These are phyloP conservation scores for Termitomyces sp. DNA, from an alignment of 768 basidiomycete species.

Conservation along the genomic window DNA sequence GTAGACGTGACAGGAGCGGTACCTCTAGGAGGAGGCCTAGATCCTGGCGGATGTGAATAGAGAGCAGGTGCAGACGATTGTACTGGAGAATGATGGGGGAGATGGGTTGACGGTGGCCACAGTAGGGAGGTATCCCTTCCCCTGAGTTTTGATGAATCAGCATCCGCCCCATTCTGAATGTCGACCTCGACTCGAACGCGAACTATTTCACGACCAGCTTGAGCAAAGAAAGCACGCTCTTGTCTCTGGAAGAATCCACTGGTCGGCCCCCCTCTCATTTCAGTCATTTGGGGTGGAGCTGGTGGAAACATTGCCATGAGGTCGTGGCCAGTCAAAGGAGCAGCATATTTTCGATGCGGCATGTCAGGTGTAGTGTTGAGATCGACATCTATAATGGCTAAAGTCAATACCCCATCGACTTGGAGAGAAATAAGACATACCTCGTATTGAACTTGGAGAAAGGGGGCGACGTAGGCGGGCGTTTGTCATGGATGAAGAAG, in stretches of 20 bases:
- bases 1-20: constrained; percentile 27
- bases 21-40: constrained; percentile 28
- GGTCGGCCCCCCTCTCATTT: constrained; percentile 59
- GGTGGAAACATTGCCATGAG: constrained; percentile 84
- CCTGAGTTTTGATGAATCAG: constrained; percentile 22
- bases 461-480: constrained; percentile 47
- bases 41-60: constrained; percentile 28
- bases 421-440: constrained; percentile 23
- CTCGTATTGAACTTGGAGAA: constrained; percentile 60
- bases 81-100: constrained; percentile 30
- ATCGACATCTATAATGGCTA: constrained; percentile 49
- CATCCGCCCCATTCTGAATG: constrained; percentile 30
- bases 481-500: constrained; percentile 26
- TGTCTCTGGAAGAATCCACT: constrained; percentile 70
- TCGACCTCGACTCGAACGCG: constrained; percentile 72
- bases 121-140: constrained; percentile 18
- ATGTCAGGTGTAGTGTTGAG: constrained; percentile 48
- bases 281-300: constrained; percentile 53
- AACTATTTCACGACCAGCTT: constrained; percentile 73
- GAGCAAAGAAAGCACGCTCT: constrained; percentile 78
- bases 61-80: constrained; percentile 24
- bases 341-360: constrained; percentile 56
- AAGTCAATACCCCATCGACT: not conserved
- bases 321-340: constrained; percentile 77
- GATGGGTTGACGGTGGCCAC: constrained; percentile 20